Percentiles rank a stretch among this genome's conserved stretches.
Evolutionary conservation across 139 green algal species (phyloP).

Genomic region (Micromonas pusilla): DNA sequence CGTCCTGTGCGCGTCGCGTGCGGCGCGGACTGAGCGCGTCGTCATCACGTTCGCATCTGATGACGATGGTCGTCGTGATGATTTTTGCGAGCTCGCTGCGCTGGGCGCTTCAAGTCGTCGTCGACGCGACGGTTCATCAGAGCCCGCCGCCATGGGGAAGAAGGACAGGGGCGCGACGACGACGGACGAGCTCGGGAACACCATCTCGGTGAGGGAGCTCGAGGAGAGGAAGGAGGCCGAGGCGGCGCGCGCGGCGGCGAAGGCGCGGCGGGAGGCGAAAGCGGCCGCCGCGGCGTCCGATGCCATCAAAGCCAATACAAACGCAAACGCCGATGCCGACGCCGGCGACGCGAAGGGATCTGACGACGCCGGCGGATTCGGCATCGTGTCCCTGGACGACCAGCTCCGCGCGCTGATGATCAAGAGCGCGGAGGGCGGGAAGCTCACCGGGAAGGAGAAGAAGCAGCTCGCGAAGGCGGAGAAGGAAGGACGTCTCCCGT

Average conservation of each 20-base stretch:
- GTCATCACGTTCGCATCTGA: no score
- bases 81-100: no score
- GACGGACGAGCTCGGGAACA: neutral
- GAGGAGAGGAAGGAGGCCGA: neutral
- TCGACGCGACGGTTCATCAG: no score
- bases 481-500: neutral
- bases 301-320: no score
- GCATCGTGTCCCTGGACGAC: neutral
- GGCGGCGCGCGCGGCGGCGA: neutral
- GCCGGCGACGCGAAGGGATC: neutral
- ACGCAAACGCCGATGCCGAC: neutral
- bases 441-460: neutral
- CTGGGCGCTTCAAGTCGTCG: no score
- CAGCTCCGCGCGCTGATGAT: neutral
- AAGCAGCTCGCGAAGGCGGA: neutral
- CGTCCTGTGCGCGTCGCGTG: no score
- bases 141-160: no score
- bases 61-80: no score
- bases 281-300: no score
- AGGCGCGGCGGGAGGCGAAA: neutral
- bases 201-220: neutral
- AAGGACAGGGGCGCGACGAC: neutral
- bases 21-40: no score
- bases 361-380: neutral
- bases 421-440: neutral